Conservation (phyloP, 345 rosid genomes). For the Boechera divaricarpa region DNA sequence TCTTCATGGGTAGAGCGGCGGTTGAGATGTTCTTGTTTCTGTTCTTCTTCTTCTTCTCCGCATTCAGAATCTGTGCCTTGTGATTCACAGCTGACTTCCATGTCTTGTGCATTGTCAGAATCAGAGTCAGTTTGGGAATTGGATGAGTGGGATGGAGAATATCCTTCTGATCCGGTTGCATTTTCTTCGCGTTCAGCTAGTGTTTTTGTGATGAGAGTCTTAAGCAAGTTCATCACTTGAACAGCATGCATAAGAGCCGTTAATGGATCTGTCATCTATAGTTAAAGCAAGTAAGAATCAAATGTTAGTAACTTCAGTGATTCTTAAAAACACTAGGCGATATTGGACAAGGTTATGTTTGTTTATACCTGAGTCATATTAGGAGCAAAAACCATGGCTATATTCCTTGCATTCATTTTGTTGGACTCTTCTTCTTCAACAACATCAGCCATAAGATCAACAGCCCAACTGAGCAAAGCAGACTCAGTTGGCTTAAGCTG, state of each 20-base stretch:
- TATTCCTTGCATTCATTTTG: slow-evolving; percentile 95
- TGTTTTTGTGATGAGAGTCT: slow-evolving; percentile 70
- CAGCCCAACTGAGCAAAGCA: slow-evolving; percentile 89
- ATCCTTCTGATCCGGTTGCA: slow-evolving; percentile 58
- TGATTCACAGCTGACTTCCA: slow-evolving; percentile 77
- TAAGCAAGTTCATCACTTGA: slow-evolving; percentile 96
- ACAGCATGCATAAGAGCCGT: slow-evolving; percentile 97
- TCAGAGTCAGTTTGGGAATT: slow-evolving; percentile 62
- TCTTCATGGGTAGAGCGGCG: slow-evolving; percentile 45
- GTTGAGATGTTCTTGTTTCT: slow-evolving; percentile 47
- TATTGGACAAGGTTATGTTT: background rate
- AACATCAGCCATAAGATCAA: slow-evolving; percentile 95
- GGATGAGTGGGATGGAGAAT: slow-evolving; percentile 72
- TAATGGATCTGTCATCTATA: slow-evolving; percentile 92
- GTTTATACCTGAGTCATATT: slow-evolving; percentile 88
- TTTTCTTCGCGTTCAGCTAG: slow-evolving; percentile 75
- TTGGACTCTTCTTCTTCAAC: slow-evolving; percentile 89
- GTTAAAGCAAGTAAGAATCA: slow-evolving; percentile 24
- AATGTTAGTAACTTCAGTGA: background rate
- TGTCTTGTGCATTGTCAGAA: slow-evolving; percentile 73
- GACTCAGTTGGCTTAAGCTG: slow-evolving; percentile 88
- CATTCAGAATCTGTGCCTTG: slow-evolving; percentile 61
- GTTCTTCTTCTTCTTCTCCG: slow-evolving; percentile 45
- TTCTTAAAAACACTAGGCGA: background rate
- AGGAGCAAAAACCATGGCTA: slow-evolving; percentile 95